phyloP scores from a whole-genome alignment of 148 eudicot species.

The Rhododendron henanense region DNA sequence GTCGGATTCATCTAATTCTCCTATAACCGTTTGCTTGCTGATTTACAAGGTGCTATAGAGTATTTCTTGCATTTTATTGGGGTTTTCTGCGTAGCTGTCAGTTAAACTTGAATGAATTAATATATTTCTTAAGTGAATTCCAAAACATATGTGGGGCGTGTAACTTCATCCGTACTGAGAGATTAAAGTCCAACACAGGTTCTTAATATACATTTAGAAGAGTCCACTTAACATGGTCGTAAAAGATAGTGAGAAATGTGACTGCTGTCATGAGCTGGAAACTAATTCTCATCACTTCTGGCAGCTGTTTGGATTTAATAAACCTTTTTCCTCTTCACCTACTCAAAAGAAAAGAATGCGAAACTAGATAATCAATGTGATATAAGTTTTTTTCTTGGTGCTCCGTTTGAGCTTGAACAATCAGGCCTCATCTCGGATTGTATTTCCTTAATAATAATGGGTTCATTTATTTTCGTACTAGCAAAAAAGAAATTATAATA shows the following conservation, averaged over 20 bases:
- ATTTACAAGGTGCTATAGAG: not conserved
- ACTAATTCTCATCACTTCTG: not conserved
- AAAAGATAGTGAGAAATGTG: not conserved
- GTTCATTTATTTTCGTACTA: not conserved
- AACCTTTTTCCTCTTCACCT: not conserved
- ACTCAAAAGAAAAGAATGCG: not conserved
- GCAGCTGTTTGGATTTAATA: not conserved
- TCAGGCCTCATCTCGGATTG: not conserved
- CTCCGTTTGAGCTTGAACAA: constrained; percentile 6
- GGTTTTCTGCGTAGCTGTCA: not conserved
- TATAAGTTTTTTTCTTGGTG: not conserved
- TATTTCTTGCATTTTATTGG: not conserved
- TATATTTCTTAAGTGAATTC: not conserved
- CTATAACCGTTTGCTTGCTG: not conserved
- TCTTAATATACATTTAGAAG: not conserved
- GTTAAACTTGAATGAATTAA: not conserved
- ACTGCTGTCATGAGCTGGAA: not conserved
- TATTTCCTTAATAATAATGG: not conserved
- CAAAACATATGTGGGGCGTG: not conserved
- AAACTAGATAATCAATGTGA: not conserved
- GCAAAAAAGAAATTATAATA: not conserved
- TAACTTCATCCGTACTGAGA: not conserved
- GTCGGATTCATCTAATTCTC: not conserved
- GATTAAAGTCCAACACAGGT: not conserved
- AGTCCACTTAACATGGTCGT: not conserved